Conservation (phyloP, 495 filamentous ascomycete species). For the Aspergillus wentii region DNA sequence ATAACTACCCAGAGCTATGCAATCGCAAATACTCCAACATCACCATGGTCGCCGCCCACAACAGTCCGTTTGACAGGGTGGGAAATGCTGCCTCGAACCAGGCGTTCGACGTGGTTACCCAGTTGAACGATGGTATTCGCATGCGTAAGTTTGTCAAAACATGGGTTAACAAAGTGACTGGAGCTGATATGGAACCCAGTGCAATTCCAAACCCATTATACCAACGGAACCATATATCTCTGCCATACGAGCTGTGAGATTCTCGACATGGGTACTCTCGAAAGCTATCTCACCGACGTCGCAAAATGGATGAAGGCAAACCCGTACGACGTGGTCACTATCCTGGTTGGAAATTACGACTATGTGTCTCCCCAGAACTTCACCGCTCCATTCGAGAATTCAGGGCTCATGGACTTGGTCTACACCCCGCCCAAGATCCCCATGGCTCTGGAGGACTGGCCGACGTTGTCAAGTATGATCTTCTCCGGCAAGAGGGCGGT, state of each 20-base stretch:
- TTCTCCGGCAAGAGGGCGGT: constrained; percentile 56
- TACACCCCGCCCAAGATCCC: constrained; percentile 67
- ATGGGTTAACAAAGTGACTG: constrained; percentile 2
- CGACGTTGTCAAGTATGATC: constrained; percentile 76
- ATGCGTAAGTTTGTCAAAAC: constrained; percentile 50
- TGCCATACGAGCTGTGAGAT: constrained; percentile 78
- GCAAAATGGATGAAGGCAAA: constrained; percentile 67
- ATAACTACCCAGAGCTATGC: constrained; percentile 83
- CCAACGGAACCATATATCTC: constrained; percentile 55
- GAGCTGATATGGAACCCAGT: too few species aligned
- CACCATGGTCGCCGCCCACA: constrained; percentile 81
- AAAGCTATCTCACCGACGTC: constrained; percentile 66
- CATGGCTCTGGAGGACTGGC: constrained; percentile 76
- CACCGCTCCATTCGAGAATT: constrained; percentile 53
- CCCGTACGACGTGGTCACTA: constrained; percentile 88
- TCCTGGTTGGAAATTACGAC: constrained; percentile 82
- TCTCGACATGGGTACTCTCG: constrained; percentile 72
- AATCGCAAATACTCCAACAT: constrained; percentile 80
- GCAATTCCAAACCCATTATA: constrained; percentile 77
- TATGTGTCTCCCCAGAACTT: constrained; percentile 56
- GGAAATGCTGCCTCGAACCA: constrained; percentile 80
- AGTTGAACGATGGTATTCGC: constrained; percentile 83
- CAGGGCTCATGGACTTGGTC: constrained; percentile 63
- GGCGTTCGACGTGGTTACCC: constrained; percentile 57
- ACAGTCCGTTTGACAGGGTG: constrained; percentile 70